These are phyloP conservation scores for Plasmodium malariae DNA, from an alignment of 169 alveolate genomes.

Conservation along the genomic window DNA sequence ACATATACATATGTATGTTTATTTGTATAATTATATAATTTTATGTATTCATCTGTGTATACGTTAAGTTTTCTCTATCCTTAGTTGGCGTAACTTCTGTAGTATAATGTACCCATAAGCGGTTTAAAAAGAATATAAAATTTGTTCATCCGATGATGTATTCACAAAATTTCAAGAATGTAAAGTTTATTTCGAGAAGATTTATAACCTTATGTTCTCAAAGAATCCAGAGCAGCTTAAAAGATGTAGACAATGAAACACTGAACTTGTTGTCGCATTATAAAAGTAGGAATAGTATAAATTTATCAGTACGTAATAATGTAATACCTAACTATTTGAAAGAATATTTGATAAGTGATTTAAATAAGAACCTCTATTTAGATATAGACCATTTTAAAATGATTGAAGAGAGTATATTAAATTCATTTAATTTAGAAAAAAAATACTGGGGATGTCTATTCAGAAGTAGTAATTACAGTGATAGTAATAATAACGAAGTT, in stretches of 20 bases:
- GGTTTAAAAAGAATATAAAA: no score
- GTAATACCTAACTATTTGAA: constrained; percentile 40
- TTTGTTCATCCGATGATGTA: not conserved
- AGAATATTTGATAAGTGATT: constrained; percentile 34
- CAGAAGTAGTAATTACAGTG: not conserved
- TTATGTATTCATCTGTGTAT: no score
- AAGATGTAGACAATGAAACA: constrained; percentile 60
- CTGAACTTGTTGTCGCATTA: constrained; percentile 17
- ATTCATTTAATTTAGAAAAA: constrained; percentile 42
- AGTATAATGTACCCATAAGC: no score
- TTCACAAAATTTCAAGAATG: not conserved
- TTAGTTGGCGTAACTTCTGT: no score
- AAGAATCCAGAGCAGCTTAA: constrained; percentile 43
- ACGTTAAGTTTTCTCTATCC: no score
- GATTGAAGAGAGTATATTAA: constrained; percentile 39
- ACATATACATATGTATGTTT: no score
- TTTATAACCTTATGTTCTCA: constrained; percentile 31
- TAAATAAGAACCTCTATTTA: constrained; percentile 23
- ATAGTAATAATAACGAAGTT: not conserved
- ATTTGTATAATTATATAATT: no score
- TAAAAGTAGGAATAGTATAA: constrained; percentile 44
- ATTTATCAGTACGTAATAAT: constrained; percentile 62
- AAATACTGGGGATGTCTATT: constrained; percentile 69
- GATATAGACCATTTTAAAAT: constrained; percentile 12
- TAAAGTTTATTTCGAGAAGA: not conserved